These are phyloP conservation scores for Porpolomopsis calyptriformis DNA, from an alignment of 768 basidiomycete species.

Conservation along the genomic window DNA sequence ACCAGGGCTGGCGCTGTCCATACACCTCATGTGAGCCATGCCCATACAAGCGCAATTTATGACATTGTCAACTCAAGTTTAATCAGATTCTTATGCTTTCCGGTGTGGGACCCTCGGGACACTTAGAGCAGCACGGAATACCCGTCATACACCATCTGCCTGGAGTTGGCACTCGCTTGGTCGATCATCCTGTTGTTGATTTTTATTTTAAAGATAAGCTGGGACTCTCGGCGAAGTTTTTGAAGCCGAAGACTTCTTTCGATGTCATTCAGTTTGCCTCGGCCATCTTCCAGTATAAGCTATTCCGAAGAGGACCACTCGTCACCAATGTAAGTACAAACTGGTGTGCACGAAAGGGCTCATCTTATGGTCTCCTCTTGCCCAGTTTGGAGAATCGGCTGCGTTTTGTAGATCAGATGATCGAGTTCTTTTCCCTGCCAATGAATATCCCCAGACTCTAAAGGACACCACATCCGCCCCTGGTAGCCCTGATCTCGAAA, in stretches of 20 bases:
- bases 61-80: not conserved
- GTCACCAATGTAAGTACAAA: constrained; percentile 38
- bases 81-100: constrained; percentile 59
- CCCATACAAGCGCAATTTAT: not conserved
- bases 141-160: constrained; percentile 52
- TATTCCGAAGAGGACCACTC: constrained; percentile 39
- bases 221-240: constrained; percentile 31
- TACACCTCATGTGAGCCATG: constrained; percentile 37
- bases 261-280: constrained; percentile 20
- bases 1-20: constrained; percentile 49
- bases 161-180: constrained; percentile 63
- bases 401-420: constrained; percentile 52
- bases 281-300: constrained; percentile 31
- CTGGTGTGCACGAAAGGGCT: not conserved
- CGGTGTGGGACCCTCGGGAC: constrained; percentile 59
- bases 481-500: constrained; percentile 39
- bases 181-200: constrained; percentile 59
- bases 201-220: constrained; percentile 44
- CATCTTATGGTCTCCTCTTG: not conserved
- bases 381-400: constrained; percentile 41
- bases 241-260: constrained; percentile 23
- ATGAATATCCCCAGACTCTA: constrained; percentile 26
- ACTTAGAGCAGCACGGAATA: constrained; percentile 44
- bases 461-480: constrained; percentile 35
- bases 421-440: constrained; percentile 33